Conservation (phyloP, 768 basidiomycete genomes). For the Termitomyces sp. region DNA sequence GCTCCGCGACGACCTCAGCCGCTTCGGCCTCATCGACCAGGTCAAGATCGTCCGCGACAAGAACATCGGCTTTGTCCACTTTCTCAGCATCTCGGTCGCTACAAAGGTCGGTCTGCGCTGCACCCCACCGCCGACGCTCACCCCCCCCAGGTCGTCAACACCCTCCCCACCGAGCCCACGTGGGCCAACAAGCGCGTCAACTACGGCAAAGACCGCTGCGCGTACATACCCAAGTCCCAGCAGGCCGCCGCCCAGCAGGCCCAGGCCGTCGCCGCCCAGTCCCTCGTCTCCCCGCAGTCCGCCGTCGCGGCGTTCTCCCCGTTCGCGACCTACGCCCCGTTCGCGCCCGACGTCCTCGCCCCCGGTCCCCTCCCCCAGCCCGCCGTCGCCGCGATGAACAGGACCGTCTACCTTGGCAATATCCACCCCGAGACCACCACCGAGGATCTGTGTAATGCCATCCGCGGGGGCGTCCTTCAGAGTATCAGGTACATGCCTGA, state of each 20-base stretch:
- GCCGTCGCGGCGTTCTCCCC: conserved; percentile 30
- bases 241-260: conserved; percentile 85
- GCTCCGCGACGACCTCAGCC: conserved; percentile 83
- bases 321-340: conserved; percentile 50
- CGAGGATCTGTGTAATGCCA: conserved; percentile 94
- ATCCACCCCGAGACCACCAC: conserved; percentile 94
- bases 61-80: conserved; percentile 99
- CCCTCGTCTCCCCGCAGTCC: conserved; percentile 50
- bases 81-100: conserved; percentile 90
- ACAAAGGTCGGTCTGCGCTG: conserved; percentile 83
- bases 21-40: conserved; percentile 96
- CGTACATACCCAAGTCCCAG: conserved; percentile 94
- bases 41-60: conserved; percentile 99
- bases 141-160: conserved; percentile 73
- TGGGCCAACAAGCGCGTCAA: conserved; percentile 98
- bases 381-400: conserved; percentile 44
- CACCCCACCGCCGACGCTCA: no score
- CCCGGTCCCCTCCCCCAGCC: conserved; percentile 16
- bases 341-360: conserved; percentile 39
- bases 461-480: conserved; percentile 95
- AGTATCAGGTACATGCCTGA: conserved; percentile 95
- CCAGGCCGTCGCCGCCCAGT: conserved; percentile 82
- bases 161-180: conserved; percentile 82
- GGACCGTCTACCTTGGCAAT: conserved; percentile 94
- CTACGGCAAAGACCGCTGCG: conserved; percentile 98